Evolutionary conservation across 345 rosid species (phyloP), one percentile per base, ranked within the genome.

Genomic region (Dipteronia sinensis): DNA sequence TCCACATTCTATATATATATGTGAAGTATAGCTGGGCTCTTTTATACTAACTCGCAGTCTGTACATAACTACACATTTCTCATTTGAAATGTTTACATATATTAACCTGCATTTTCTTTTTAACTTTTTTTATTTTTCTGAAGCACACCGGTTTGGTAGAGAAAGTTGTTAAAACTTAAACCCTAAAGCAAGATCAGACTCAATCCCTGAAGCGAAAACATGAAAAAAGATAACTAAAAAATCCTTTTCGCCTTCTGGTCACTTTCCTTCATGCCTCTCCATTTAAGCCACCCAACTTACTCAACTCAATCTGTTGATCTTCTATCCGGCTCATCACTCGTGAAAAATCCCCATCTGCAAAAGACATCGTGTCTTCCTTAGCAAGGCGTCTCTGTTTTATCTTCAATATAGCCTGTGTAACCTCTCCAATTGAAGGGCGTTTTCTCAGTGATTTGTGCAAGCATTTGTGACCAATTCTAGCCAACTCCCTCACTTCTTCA

Each of bases 371-470:
- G 38, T 85, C 89, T 62, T 86, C 82, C 80, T 55, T 86, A 0
- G 29, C 72, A 0, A 81, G 79, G 73, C 63, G 85, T 46, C 87
- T 79, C 75, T 88, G 94, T 74, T 90, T 90, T 79, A 96, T 89
- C 87, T 85, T 94, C 65, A 86, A 73, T 80, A 96, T 86, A 31
- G 88, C 95, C 86, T 89, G 95, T 0, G 94, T 92, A 20, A 94
- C 94, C 82, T 92, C 99, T 47, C 89, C 89, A 1, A 94, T 94
- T 1, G 89, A 86, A 23, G 97, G 99, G 55, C 97, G 88, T 76
- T 91, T 92, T 64, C 92, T 92, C 10, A 91, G 98, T 34, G 82
- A 80, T 79, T 87, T 91, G 47, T 85, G 92, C 87, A 92, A 87
- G 87, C 97, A 91, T 80, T 82, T 92, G 59, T 86, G 92, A 51